Evolutionary conservation across 208 protist genomes (phyloP), one percentile per base, ranked within the genome.

Genomic region (Crithidia acanthocephali): DNA sequence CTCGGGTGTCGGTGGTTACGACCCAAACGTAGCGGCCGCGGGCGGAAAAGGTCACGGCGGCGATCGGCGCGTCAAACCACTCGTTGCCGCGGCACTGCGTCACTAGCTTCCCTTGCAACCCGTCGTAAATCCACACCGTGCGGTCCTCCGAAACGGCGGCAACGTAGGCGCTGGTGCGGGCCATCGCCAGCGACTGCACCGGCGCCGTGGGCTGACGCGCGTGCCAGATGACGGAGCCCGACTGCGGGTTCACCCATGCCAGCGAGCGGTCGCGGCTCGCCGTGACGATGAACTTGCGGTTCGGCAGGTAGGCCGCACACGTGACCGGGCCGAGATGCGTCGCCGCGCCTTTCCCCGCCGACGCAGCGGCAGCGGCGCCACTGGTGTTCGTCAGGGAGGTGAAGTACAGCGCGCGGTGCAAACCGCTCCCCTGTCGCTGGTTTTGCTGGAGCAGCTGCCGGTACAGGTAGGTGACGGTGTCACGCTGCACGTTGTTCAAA

Each of bases 1-100:
- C 65, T 3, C 76, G 79, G 10, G 85, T 72, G 68, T 94, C 86
- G 53, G 76, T 84, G 20, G 88, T 90, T 13, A 81, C 76, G 1
- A 94, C 84, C 59, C 87, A 79, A 42, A 89, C 74, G 59, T 87
- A 94, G n/a, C 89, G 82, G 0, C 92, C 92, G 13, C 88, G 80
- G 1, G 80, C 74, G 1, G 88, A 92, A 57, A 96, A 93, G 18
- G 56, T 58, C 2, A 92, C 55, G 23, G 73, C 76, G 16, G 69
- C 66, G 44, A 94, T 79, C 0, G 87, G 86, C 7, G 90, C 72
- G 20, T 75, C 64, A 74, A 92, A 92, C 37, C 47, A 71, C 11
- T 83, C 86, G 57, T 79, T 68, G 47, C 81, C 83, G 18, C 77
- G 65, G 45, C 18, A 72, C 40, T 78, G 74, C 47, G 91, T 87